Evolutionary conservation across 164 flowering plant species (phyloP).

Genomic region (Vitis vinifera): ASM3070453v1 NC_081810.1:2429501-2430000

Average conservation of each 20-base stretch:
- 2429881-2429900: not conserved
- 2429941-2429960: slow-evolving; percentile 2
- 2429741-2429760: not conserved
- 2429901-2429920: not conserved
- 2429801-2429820: slow-evolving; percentile 11
- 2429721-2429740: not conserved
- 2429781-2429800: not conserved
- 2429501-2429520: slow-evolving; percentile 12
- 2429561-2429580: not conserved
- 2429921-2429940: not conserved
- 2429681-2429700: not conserved
- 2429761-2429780: not conserved
- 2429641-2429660: not conserved
- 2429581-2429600: not conserved
- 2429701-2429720: not conserved
- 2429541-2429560: not conserved
- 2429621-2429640: not conserved
- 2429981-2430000: slow-evolving; percentile 2
- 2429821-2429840: not conserved
- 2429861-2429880: slow-evolving; percentile 2
- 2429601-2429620: not conserved
- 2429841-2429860: slow-evolving; percentile 6
- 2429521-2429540: slow-evolving; percentile 6
- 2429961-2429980: slow-evolving; percentile 5
- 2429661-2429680: not conserved